phyloP scores from a whole-genome alignment of 768 basidiomycete genomes.

The Leccinum fibrillosum region DNA sequence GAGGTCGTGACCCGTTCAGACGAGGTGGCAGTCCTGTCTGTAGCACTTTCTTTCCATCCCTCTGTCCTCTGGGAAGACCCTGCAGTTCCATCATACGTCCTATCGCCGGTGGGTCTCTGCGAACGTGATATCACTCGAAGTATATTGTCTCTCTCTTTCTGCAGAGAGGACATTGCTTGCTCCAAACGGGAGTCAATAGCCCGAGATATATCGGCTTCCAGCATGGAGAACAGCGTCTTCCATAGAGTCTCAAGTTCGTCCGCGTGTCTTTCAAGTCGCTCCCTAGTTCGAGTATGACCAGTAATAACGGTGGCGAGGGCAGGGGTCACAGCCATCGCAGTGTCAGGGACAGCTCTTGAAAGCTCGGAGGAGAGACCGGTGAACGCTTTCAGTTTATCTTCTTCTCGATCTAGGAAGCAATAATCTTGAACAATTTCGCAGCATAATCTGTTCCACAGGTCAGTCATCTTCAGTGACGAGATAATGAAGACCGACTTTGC shows the following conservation, averaged over 20 bases:
- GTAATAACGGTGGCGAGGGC: constrained; percentile 44
- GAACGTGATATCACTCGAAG: constrained; percentile 20
- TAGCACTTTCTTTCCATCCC: constrained; percentile 7
- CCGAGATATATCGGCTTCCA: constrained; percentile 40
- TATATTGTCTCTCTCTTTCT: constrained; percentile 28
- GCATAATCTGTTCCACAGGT: constrained; percentile 37
- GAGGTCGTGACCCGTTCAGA: constrained; percentile 13
- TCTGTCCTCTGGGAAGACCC: constrained; percentile 12
- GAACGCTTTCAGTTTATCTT: constrained; percentile 46
- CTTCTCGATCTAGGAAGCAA: constrained; percentile 42
- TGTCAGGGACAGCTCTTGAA: constrained; percentile 41
- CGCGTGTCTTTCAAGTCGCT: constrained; percentile 38
- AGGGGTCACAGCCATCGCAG: constrained; percentile 42
- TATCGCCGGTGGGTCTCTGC: constrained; percentile 12
- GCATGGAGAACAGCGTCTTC: constrained; percentile 42
- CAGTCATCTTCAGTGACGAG: constrained; percentile 8
- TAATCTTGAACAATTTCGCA: constrained; percentile 43
- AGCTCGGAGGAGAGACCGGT: constrained; percentile 47
- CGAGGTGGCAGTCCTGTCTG: constrained; percentile 11
- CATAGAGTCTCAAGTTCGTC: constrained; percentile 43
- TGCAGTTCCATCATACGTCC: constrained; percentile 3
- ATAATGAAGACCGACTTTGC: constrained; percentile 28
- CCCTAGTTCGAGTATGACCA: constrained; percentile 41
- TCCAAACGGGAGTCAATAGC: constrained; percentile 32
- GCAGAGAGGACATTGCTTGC: constrained; percentile 33